These are phyloP conservation scores for Wakefieldia striispora DNA, from an alignment of 768 basidiomycete genomes.

Conservation along the genomic window DNA sequence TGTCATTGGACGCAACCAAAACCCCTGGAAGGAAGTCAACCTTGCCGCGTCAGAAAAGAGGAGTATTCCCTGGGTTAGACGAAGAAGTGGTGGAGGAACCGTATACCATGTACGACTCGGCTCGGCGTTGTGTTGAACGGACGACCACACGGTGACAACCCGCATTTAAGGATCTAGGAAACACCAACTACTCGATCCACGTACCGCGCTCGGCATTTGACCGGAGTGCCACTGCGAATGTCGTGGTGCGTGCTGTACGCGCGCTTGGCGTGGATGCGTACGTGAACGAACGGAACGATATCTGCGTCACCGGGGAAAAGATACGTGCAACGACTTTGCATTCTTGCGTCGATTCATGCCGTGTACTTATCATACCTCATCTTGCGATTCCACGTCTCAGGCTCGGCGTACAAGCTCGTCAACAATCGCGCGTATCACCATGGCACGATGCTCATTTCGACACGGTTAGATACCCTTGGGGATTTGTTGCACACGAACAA, in stretches of 20 bases:
- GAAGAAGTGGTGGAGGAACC: conserved; percentile 91
- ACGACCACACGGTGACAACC: neutral
- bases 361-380: conserved; percentile 2
- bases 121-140: neutral
- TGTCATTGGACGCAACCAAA: conserved; percentile 94
- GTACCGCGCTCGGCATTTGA: conserved; percentile 80
- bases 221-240: conserved; percentile 68
- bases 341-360: neutral
- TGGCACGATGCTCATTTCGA: conserved; percentile 96
- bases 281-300: conserved; percentile 89
- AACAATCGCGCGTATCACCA: conserved; percentile 93
- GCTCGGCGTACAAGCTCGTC: conserved; percentile 96
- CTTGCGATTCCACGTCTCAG: conserved; percentile 69
- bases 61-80: conserved; percentile 73
- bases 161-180: conserved; percentile 78
- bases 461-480: conserved; percentile 67
- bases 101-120: conserved; percentile 82
- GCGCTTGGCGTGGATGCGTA: conserved; percentile 72
- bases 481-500: conserved; percentile 66
- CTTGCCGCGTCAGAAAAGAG: conserved; percentile 50
- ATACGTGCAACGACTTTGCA: conserved; percentile 50
- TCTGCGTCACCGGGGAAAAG: conserved; percentile 84
- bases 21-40: conserved; percentile 98
- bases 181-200: conserved; percentile 96
- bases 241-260: conserved; percentile 76